phyloP scores from a whole-genome alignment of 305 asterid genomes.

The Striga hermonthica region DNA sequence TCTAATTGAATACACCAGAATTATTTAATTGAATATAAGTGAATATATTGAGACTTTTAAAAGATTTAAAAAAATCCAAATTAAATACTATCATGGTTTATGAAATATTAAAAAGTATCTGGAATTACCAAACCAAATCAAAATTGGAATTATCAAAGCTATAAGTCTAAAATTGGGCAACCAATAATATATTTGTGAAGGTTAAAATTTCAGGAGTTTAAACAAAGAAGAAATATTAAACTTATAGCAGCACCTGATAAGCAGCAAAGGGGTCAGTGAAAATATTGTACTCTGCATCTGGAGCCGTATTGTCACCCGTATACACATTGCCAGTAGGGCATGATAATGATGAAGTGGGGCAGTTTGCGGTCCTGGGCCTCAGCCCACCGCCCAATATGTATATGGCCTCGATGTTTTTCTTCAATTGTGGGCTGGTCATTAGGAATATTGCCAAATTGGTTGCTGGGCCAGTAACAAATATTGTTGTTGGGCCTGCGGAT shows the following conservation, averaged over 20 bases:
- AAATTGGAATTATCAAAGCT: too few species aligned
- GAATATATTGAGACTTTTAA: too few species aligned
- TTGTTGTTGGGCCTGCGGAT: conserved; percentile 66
- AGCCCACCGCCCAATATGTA: conserved; percentile 89
- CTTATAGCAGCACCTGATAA: conserved; percentile 88
- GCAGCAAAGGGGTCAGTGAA: conserved; percentile 94
- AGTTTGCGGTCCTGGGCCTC: conserved; percentile 63
- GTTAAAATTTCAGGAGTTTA: too few species aligned
- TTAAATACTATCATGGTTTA: too few species aligned
- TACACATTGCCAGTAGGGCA: conserved; percentile 68
- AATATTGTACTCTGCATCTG: conserved; percentile 79
- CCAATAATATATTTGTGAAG: too few species aligned
- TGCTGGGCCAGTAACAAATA: conserved; percentile 52
- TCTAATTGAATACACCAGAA: too few species aligned
- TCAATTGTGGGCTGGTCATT: conserved; percentile 69
- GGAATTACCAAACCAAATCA: too few species aligned
- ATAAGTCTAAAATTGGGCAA: too few species aligned
- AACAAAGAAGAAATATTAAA: too few species aligned
- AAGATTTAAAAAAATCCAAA: too few species aligned
- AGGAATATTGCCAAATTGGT: conserved; percentile 72
- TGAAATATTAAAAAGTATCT: too few species aligned
- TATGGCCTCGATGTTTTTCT: conserved; percentile 62
- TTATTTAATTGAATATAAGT: too few species aligned
- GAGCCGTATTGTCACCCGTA: conserved; percentile 63
- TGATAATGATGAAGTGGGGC: conserved; percentile 60